Percentiles rank a stretch among this genome's conserved stretches.
Evolutionary conservation across 805 yeast species (phyloP).

Genomic region (Wickerhamiella cacticola): DNA sequence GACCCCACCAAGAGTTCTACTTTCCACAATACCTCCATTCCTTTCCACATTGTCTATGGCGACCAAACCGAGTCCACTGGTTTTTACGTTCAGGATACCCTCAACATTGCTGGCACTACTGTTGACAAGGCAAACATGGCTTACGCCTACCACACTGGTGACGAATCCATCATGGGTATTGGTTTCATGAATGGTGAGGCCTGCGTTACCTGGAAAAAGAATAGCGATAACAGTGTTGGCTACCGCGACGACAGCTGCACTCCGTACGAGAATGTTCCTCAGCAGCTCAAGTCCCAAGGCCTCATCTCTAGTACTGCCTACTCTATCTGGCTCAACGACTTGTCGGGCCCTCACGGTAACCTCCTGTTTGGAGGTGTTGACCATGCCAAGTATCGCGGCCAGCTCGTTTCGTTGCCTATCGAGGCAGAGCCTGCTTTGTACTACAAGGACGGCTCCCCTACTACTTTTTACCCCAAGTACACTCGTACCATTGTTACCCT

Average conservation of each 20-base stretch:
- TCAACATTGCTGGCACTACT: constrained; percentile 40
- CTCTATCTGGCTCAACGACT: constrained; percentile 35
- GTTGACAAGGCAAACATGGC: constrained; percentile 52
- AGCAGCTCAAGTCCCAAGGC: constrained; percentile 31
- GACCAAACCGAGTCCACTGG: constrained; percentile 44
- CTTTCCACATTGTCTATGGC: constrained; percentile 27
- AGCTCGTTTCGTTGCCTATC: constrained; percentile 19
- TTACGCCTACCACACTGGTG: constrained; percentile 51
- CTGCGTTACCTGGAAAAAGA: constrained; percentile 14
- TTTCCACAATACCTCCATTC: constrained; percentile 14
- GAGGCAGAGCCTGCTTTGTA: constrained; percentile 9
- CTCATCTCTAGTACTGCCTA: constrained; percentile 33
- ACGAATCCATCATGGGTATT: constrained; percentile 35
- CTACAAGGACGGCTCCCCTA: constrained; percentile 9
- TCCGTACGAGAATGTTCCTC: constrained; percentile 28
- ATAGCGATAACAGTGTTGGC: constrained; percentile 10
- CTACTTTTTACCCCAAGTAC: constrained; percentile 6
- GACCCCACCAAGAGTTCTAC: constrained; percentile 25
- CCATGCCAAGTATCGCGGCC: constrained; percentile 33
- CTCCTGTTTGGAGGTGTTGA: constrained; percentile 38
- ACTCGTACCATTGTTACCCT: constrained; percentile 10
- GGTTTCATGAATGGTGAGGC: constrained; percentile 26
- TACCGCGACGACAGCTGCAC: constrained; percentile 8
- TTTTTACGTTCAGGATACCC: constrained; percentile 36
- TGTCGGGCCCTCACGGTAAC: constrained; percentile 28